phyloP scores from a whole-genome alignment of 2,329 filamentous ascomycete genomes.

The Ploettnerulaceae sp. region DNA sequence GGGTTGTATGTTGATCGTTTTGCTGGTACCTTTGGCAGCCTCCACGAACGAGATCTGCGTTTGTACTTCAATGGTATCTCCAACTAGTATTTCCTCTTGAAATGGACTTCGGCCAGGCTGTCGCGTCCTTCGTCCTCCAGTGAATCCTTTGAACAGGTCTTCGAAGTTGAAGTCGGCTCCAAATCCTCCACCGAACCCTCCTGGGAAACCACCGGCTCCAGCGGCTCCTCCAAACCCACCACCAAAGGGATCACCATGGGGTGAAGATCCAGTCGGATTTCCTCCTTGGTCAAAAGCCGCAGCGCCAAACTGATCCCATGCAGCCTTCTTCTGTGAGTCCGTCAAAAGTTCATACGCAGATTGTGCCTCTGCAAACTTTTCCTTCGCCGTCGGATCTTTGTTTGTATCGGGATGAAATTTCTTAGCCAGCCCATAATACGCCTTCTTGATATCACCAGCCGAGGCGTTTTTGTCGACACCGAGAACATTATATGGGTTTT shows the following conservation, averaged over 20 bases:
- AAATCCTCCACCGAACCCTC: conserved; percentile 57
- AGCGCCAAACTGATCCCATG: conserved; percentile 85
- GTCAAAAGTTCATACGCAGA: conserved; percentile 90
- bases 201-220: conserved; percentile 53
- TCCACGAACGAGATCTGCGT: conserved; percentile 93
- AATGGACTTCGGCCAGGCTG: conserved; percentile 62
- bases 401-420: conserved; percentile 98
- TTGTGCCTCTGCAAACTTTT: conserved; percentile 90
- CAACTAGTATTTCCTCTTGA: conserved; percentile 74
- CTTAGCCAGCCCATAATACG: conserved; percentile 95
- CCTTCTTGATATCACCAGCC: conserved; percentile 89
- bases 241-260: conserved; percentile 38
- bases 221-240: conserved; percentile 42
- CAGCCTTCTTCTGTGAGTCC: conserved; percentile 87
- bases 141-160: conserved; percentile 85
- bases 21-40: conserved; percentile 82
- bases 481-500: conserved; percentile 83
- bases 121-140: conserved; percentile 45
- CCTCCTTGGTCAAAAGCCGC: conserved; percentile 77
- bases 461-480: conserved; percentile 81
- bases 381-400: conserved; percentile 89
- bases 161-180: conserved; percentile 89
- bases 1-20: conserved; percentile 83
- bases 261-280: conserved; percentile 41
- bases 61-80: conserved; percentile 93